These are phyloP conservation scores for Candida vaughaniae DNA, from an alignment of 805 yeast species.

Conservation along the genomic window DNA sequence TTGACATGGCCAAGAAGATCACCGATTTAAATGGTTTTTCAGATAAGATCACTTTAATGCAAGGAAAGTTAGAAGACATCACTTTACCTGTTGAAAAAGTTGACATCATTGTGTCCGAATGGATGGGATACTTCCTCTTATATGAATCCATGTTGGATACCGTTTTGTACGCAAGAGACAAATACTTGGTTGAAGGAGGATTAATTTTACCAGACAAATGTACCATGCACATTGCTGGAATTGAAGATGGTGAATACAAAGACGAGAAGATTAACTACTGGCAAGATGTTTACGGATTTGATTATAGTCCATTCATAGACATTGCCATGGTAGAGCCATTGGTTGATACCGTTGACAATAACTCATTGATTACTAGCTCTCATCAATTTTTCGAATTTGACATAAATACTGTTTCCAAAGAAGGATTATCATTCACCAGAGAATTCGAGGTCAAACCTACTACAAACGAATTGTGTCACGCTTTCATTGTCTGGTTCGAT, in stretches of 20 bases:
- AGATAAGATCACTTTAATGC: slow-evolving; percentile 82
- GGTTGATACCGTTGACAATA: slow-evolving; percentile 89
- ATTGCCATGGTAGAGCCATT: slow-evolving; percentile 90
- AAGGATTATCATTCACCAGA: slow-evolving; percentile 73
- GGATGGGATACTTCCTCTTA: slow-evolving; percentile 98
- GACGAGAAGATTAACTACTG: slow-evolving; percentile 89
- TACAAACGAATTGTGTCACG: slow-evolving; percentile 82
- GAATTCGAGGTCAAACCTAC: slow-evolving; percentile 71
- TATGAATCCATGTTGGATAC: slow-evolving; percentile 98
- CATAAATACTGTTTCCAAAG: slow-evolving; percentile 82
- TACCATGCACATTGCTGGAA: slow-evolving; percentile 82
- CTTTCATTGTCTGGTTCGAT: slow-evolving; percentile 92
- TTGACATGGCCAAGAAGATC: slow-evolving; percentile 92
- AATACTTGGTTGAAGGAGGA: slow-evolving; percentile 79
- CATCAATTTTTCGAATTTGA: slow-evolving; percentile 76
- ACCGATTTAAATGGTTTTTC: slow-evolving; percentile 78
- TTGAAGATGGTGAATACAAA: slow-evolving; percentile 91
- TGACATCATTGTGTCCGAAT: slow-evolving; percentile 93
- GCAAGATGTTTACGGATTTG: slow-evolving; percentile 97
- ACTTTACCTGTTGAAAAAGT: slow-evolving; percentile 81
- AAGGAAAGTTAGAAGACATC: slow-evolving; percentile 95
- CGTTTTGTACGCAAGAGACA: slow-evolving; percentile 90
- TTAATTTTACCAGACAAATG: slow-evolving; percentile 94
- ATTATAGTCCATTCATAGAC: slow-evolving; percentile 85
- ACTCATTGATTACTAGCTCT: slow-evolving; percentile 69